Evolutionary conservation across 768 basidiomycete genomes (phyloP), one percentile per base, ranked within the genome.

Genomic region (Dentipellis sp.): DNA sequence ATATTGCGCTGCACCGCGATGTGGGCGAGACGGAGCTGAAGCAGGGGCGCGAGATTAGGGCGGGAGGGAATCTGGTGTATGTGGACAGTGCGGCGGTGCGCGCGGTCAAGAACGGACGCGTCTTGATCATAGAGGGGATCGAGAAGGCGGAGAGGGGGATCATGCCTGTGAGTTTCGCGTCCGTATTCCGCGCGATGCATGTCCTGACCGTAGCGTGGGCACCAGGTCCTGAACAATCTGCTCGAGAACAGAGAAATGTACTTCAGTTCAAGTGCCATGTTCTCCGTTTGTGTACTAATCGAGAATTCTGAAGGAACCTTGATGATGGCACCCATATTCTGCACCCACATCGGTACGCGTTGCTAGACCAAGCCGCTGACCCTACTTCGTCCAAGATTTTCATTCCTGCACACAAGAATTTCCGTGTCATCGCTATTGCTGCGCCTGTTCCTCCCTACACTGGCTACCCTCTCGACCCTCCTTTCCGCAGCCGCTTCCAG

Each of bases 101-200:
- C 47, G 84, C 84, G 4, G 83, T 80, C 19, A 86, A 84, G 62
- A 72, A 80, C 61, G 84, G 84, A 7, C 76, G 83, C 1, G 64
- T 86, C 22, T 72, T 86, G 22, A 83, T 86, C 50, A 66, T 85
- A 49, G 84, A 86, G 63, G 84, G 84, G 17, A 80, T 85, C 64
- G 84, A 86, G 65, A 85, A 84, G 67, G 83, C 83, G 6, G 83
- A 85, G 61, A 75, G 84, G 21, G 84, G 84, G 29, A 86, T 85
- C 23, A 84, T 84, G 83, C 84, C 84, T 14, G 81, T 82, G 64
- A 34, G 78, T 69, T 2, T 11, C 22, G 11, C 21, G 10, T 16
- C 14, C 4, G 19, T n/a, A 57, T 55, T 23, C 6, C 36, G 12
- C 8, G n/a, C 38, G 21, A n/a, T 47, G 12, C 29, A 22, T 10